These are phyloP conservation scores for Linaria vulgaris DNA, from an alignment of 257 asterid species.

Conservation along the genomic window DNA sequence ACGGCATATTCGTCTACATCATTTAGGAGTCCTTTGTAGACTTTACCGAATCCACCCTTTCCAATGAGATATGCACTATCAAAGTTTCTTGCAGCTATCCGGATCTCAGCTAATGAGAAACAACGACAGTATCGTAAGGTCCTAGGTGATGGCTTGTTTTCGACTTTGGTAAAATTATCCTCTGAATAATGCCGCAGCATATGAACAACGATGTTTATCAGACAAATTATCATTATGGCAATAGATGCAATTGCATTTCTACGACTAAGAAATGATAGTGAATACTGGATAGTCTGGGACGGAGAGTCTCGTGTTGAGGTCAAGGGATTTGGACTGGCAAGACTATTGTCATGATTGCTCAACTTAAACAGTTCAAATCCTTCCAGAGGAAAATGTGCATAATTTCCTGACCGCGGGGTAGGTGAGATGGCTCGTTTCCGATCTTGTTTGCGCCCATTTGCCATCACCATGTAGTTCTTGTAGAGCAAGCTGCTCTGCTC, in stretches of 20 bases:
- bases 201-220: slow-evolving; percentile 41
- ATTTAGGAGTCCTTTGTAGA: slow-evolving; percentile 42
- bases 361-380: slow-evolving; percentile 70
- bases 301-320: slow-evolving; percentile 24
- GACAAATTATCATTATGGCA: slow-evolving; percentile 31
- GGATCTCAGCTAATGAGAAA: slow-evolving; percentile 53
- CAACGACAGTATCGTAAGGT: slow-evolving; percentile 37
- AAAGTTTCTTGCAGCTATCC: slow-evolving; percentile 42
- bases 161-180: slow-evolving; percentile 28
- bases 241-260: slow-evolving; percentile 40
- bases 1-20: slow-evolving; percentile 34
- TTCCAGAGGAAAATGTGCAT: slow-evolving; percentile 43
- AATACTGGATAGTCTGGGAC: slow-evolving; percentile 8
- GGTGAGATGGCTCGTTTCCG: slow-evolving; percentile 43
- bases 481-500: slow-evolving; percentile 38
- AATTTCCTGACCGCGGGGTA: slow-evolving; percentile 36
- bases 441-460: slow-evolving; percentile 53
- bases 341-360: slow-evolving; percentile 63
- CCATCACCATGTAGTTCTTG: slow-evolving; percentile 52
- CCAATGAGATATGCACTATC: slow-evolving; percentile 43
- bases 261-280: slow-evolving; percentile 28
- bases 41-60: slow-evolving; percentile 60
- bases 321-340: slow-evolving; percentile 42
- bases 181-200: slow-evolving; percentile 32
- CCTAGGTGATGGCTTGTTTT: slow-evolving; percentile 29